phyloP scores from a whole-genome alignment of 768 basidiomycete species.

The Hericium erinaceus region DNA sequence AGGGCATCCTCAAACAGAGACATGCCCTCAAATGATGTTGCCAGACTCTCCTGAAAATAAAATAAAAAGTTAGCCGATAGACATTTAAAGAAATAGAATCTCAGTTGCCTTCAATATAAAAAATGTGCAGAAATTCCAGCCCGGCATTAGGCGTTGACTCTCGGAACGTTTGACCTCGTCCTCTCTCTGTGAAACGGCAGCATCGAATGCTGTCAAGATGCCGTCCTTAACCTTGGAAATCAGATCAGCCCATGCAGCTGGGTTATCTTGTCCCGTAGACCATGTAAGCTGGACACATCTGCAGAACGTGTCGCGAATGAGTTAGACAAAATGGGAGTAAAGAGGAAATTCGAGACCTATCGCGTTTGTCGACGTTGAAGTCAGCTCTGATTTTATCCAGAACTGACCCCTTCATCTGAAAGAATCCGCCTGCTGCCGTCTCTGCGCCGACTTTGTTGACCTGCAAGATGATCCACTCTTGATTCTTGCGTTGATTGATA shows the following conservation, averaged over 20 bases:
- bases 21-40: constrained; percentile 86
- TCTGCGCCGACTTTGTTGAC: constrained; percentile 67
- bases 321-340: neutral
- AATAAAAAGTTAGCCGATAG: neutral
- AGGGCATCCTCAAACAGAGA: constrained; percentile 85
- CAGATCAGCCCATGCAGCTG: constrained; percentile 81
- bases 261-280: constrained; percentile 62
- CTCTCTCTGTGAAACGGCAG: constrained; percentile 66
- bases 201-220: constrained; percentile 75
- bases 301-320: constrained; percentile 5
- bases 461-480: constrained; percentile 91
- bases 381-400: constrained; percentile 87
- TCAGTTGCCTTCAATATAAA: constrained; percentile 83
- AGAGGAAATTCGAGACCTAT: constrained; percentile 42
- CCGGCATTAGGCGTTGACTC: constrained; percentile 82
- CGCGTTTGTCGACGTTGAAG: constrained; percentile 83
- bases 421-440: constrained; percentile 54
- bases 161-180: constrained; percentile 90
- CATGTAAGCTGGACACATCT: constrained; percentile 82
- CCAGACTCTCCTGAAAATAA: constrained; percentile 75
- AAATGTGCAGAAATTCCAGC: constrained; percentile 98
- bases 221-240: constrained; percentile 87
- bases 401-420: constrained; percentile 77
- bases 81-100: neutral
- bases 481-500: constrained; percentile 61